phyloP scores from a whole-genome alignment of 2,329 filamentous ascomycete species.

The Trichoderma koningiopsis region DNA sequence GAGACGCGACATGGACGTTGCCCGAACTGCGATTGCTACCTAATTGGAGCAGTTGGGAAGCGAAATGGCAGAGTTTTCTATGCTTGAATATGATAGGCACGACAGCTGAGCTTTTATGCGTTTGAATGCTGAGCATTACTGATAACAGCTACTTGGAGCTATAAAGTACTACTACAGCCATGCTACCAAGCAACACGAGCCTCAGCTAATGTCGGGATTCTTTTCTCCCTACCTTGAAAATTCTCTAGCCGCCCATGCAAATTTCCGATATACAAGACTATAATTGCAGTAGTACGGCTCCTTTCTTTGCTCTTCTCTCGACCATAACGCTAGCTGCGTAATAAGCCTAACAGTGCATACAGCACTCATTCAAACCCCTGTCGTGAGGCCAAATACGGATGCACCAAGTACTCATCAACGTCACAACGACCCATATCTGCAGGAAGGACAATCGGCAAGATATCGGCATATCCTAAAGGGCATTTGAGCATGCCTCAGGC shows the following conservation, averaged over 20 bases:
- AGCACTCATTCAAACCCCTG: neutral
- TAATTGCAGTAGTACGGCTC: neutral
- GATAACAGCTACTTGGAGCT: neutral
- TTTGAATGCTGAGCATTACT: neutral
- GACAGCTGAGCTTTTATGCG: neutral
- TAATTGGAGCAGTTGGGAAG: neutral
- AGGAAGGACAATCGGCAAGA: neutral
- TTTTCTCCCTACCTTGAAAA: neutral
- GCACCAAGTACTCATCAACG: neutral
- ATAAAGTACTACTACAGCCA: neutral
- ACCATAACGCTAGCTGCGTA: neutral
- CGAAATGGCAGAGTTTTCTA: neutral
- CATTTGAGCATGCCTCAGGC: neutral
- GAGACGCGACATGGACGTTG: neutral
- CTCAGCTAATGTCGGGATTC: neutral
- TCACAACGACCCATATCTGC: neutral
- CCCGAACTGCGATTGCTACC: constrained; percentile 6
- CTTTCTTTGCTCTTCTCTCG: neutral
- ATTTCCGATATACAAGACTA: neutral
- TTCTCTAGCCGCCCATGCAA: neutral
- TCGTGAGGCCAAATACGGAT: neutral
- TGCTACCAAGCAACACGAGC: neutral
- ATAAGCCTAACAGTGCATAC: neutral
- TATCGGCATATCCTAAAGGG: neutral
- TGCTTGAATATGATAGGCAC: neutral